A percentile compares a stretch with the other conserved stretches of the same genome.
Conservation (phyloP, 306 rosid genomes). For the Pyrus bretschneideri region DNA sequence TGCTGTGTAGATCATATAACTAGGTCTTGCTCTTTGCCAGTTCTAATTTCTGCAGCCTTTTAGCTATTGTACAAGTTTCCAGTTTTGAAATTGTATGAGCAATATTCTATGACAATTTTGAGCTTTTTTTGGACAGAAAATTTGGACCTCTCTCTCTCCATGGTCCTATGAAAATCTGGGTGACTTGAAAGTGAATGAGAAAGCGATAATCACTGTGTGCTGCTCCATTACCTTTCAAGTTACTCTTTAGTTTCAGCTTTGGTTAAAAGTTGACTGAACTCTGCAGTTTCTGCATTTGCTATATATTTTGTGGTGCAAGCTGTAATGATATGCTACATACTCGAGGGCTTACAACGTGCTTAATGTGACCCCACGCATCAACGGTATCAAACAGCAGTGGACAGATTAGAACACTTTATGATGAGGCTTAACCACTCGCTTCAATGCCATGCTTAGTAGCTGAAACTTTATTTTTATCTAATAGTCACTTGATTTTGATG, state of each 20-base stretch:
- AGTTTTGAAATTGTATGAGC: neutral
- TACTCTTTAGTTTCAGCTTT: neutral
- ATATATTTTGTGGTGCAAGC: too few relatives aligned
- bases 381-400: neutral
- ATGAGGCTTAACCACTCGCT: neutral
- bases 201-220: neutral
- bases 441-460: neutral
- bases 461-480: too few relatives aligned
- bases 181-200: conserved; percentile 1
- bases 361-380: neutral
- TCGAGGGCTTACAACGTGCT: neutral
- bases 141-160: neutral
- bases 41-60: neutral
- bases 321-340: too few relatives aligned
- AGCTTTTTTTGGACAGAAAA: neutral
- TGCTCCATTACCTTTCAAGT: neutral
- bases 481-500: neutral
- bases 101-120: neutral
- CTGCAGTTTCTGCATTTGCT: neutral
- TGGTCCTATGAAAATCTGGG: neutral
- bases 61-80: neutral
- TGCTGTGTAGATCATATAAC: neutral
- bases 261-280: too few relatives aligned
- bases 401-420: neutral
- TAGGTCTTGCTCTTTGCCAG: neutral